A percentile compares a stretch with the other conserved stretches of the same genome.
Conservation (phyloP, 1,284 basidiomycete species). For the Dichomitus squalens region DNA sequence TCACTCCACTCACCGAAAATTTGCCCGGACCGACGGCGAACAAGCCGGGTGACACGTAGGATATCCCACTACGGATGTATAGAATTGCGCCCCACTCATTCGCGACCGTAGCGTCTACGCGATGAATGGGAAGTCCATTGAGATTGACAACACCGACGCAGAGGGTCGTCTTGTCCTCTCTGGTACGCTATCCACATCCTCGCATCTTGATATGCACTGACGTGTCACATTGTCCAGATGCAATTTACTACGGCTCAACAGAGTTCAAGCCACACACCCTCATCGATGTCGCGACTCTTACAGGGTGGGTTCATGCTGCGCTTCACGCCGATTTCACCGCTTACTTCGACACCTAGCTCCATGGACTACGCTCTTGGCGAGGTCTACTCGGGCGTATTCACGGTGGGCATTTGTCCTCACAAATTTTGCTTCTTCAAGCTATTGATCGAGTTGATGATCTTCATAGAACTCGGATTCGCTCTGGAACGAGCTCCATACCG, state of each 20-base stretch:
- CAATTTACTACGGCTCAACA: constrained; percentile 83
- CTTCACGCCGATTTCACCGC: not conserved
- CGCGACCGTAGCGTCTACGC: constrained; percentile 64
- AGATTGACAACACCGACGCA: constrained; percentile 90
- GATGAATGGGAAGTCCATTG: constrained; percentile 88
- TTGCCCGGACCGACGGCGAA: constrained; percentile 84
- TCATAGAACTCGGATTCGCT: constrained; percentile 68
- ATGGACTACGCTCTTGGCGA: constrained; percentile 74
- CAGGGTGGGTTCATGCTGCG: constrained; percentile 48
- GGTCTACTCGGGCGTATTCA: constrained; percentile 78
- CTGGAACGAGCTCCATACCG: constrained; percentile 72
- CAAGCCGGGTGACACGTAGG: constrained; percentile 85
- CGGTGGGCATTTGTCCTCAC: too few species aligned
- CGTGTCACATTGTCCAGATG: constrained; percentile 48
- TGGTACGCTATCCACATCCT: constrained; percentile 40
- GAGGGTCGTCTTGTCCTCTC: constrained; percentile 83
- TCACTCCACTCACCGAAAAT: constrained; percentile 85
- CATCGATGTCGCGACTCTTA: constrained; percentile 84
- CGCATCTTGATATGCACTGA: not conserved
- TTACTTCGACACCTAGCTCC: constrained; percentile 45
- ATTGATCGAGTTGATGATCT: too few species aligned
- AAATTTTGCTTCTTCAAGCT: too few species aligned
- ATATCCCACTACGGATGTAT: not conserved
- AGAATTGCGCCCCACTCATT: not conserved
- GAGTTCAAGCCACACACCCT: constrained; percentile 82